A percentile compares a stretch with the other conserved stretches of the same genome.
Conservation (phyloP, 2,329 filamentous ascomycete species). For the Emergomyces africanus region DNA sequence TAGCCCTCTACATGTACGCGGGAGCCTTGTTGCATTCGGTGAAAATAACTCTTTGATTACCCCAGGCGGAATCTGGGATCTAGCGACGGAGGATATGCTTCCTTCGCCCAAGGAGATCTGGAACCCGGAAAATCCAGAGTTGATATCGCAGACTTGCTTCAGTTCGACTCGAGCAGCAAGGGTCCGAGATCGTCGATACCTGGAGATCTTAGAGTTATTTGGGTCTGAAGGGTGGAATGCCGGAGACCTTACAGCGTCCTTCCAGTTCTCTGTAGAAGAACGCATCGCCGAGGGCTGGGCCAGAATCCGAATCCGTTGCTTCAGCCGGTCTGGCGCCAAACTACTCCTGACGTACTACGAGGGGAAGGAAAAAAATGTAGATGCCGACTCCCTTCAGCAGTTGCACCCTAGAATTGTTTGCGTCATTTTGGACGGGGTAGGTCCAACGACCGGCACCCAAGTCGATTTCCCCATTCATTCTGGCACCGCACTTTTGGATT, state of each 20-base stretch:
- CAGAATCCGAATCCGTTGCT: constrained; percentile 1
- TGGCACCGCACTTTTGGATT: background rate
- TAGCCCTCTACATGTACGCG: background rate
- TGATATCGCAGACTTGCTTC: background rate
- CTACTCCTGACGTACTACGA: constrained; percentile 1
- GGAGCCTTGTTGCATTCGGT: background rate
- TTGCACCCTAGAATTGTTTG: background rate
- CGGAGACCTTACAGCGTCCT: background rate
- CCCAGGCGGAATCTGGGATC: constrained; percentile 2
- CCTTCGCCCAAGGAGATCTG: background rate
- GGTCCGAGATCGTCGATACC: background rate
- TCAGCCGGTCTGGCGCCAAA: background rate
- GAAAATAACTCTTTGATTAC: constrained; percentile 1
- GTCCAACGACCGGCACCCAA: background rate
- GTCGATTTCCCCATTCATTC: constrained; percentile 2
- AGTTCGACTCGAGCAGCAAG: constrained; percentile 3
- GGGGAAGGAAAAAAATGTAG: background rate
- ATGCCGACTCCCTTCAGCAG: background rate
- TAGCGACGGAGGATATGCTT: constrained; percentile 1
- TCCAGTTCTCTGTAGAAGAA: background rate
- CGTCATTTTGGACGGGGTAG: background rate
- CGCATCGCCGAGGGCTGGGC: background rate
- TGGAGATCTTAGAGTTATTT: constrained; percentile 1
- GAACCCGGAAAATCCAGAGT: background rate
- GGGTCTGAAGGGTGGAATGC: constrained; percentile 1